Evolutionary conservation across 257 asterid species (phyloP), one percentile per base, ranked within the genome.

Genomic region (Scutellaria galericulata): DNA sequence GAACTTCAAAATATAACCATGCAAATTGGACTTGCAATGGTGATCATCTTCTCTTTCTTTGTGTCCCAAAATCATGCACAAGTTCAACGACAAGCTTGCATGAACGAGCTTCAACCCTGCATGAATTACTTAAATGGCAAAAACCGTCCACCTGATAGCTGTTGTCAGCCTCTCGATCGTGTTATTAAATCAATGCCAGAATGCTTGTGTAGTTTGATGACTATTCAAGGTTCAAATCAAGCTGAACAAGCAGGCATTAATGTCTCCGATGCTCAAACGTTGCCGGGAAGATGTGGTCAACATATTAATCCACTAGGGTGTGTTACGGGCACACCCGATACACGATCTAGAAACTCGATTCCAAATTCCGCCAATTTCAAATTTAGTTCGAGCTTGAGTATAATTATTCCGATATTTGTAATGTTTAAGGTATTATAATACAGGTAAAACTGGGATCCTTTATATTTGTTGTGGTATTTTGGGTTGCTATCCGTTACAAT

Each of bases 251-350:
- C 96, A 0, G 97, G 98, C 3, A 82, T 92, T 35, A 85, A 92
- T 45, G 68, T 75, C 1, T 83, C 87, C 5, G 77, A 87, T 15
- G 97, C 94, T 5, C 97, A 90, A 18, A 86, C 87, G 9, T 71
- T 92, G 68, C 98, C 97, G 0, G 97, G 87, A 20, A 77, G 92
- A 45, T 92, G 98, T 5, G 98, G 97, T 6, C 88, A 87, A 7
- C 97, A 65, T 68, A 84, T 92, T 47, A 90, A 92, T 64, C 96
- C 90, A 7, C 69, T 90, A n/a, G 97, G 97, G 10, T 92, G 97
- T 75, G 77, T 92, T 41, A 81, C 82, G 44, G 98, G 97, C 10
- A 83, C 87, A 9, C 87, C 87, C 5, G 87, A 83, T 24, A 52
- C 63, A 3, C 73, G 77, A 6, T 31, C 82, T 0, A 75, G 66